These are phyloP conservation scores for Geotrichum ghanense DNA, from an alignment of 805 yeast species.

Conservation along the genomic window DNA sequence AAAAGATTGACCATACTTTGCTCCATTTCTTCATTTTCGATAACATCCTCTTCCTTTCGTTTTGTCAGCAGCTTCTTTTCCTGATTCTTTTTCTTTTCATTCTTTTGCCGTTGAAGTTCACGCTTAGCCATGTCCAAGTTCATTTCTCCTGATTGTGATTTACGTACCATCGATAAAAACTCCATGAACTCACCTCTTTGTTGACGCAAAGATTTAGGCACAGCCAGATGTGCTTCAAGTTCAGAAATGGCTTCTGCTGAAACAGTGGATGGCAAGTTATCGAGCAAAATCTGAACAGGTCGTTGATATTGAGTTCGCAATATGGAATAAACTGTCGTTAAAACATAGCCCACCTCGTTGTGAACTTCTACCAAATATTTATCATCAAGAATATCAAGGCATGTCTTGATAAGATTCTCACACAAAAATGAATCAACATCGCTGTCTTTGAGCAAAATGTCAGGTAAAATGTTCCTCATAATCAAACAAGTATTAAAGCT, in stretches of 20 bases:
- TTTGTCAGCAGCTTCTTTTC: neutral
- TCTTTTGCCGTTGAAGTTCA: neutral
- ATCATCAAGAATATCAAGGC: conserved; percentile 57
- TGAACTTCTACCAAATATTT: conserved; percentile 78
- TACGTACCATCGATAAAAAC: conserved; percentile 23
- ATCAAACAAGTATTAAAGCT: conserved; percentile 82
- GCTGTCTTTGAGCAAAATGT: conserved; percentile 54
- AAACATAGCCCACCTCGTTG: conserved; percentile 81
- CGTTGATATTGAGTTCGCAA: conserved; percentile 57
- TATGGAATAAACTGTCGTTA: conserved; percentile 68
- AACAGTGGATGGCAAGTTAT: conserved; percentile 33
- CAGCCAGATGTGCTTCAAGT: conserved; percentile 52
- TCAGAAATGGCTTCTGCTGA: conserved; percentile 45
- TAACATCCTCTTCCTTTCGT: neutral
- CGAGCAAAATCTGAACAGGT: conserved; percentile 51
- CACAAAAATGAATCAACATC: conserved; percentile 64
- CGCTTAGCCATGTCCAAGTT: neutral
- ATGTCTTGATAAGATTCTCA: conserved; percentile 56
- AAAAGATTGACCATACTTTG: neutral
- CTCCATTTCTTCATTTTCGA: neutral
- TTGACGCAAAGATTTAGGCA: conserved; percentile 56
- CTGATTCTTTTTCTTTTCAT: neutral
- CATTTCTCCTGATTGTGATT: neutral
- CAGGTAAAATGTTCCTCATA: conserved; percentile 60
- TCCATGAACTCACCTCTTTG: conserved; percentile 73